Percentiles rank a stretch among this genome's conserved stretches.
phyloP scores from a whole-genome alignment of 352 stramenopile genomes.

The Phytopythium sindhum region DNA sequence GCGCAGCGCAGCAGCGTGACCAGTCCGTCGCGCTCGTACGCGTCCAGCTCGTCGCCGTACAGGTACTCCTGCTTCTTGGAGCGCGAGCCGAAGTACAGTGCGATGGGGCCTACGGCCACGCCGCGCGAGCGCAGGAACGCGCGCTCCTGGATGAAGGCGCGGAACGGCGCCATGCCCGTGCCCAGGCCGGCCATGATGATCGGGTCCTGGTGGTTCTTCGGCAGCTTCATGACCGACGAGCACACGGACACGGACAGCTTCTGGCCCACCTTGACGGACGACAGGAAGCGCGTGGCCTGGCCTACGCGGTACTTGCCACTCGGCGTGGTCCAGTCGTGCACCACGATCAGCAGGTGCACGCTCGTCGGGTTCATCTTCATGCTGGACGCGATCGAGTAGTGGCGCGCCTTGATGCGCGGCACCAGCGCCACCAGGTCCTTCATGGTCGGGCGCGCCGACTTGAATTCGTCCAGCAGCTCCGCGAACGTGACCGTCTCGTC shows the following conservation, averaged over 20 bases:
- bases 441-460: constrained; percentile 60
- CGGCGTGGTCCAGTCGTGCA: constrained; percentile 85
- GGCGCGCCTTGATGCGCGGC: constrained; percentile 82
- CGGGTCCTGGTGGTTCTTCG: constrained; percentile 55
- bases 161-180: constrained; percentile 79
- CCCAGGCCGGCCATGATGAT: constrained; percentile 87
- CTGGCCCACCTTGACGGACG: constrained; percentile 39
- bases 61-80: constrained; percentile 93
- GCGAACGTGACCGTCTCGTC: constrained; percentile 78
- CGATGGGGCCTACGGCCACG: constrained; percentile 68
- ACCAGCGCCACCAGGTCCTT: constrained; percentile 64
- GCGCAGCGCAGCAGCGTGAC: constrained; percentile 82
- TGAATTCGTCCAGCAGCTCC: constrained; percentile 73
- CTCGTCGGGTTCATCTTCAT: constrained; percentile 83
- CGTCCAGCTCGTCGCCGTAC: constrained; percentile 91
- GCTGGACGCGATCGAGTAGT: constrained; percentile 90
- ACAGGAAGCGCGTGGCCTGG: constrained; percentile 65
- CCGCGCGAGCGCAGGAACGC: constrained; percentile 65
- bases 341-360: constrained; percentile 84
- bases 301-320: constrained; percentile 62
- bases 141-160: constrained; percentile 88
- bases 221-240: constrained; percentile 78
- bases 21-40: constrained; percentile 78
- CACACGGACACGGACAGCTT: constrained; percentile 65
- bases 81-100: constrained; percentile 95